phyloP scores from a whole-genome alignment of 208 protist species.

The Jaenimonas drosophilae region DNA sequence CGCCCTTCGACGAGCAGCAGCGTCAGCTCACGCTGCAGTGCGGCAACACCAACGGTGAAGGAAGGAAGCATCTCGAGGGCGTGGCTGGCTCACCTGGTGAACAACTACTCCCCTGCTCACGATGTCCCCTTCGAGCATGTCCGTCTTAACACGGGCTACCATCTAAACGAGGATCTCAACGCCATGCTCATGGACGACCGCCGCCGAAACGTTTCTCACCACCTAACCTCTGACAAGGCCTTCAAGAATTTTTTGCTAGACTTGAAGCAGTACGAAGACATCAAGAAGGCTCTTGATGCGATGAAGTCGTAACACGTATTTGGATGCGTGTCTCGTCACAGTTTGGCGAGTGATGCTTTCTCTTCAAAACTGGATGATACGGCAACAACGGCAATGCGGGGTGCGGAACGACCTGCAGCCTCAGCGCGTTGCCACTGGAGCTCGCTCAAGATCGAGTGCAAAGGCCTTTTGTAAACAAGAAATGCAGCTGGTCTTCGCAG shows the following conservation, averaged over 20 bases:
- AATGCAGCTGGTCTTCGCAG: too few species aligned
- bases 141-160: slow-evolving; percentile 18
- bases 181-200: slow-evolving; percentile 51
- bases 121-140: slow-evolving; percentile 22
- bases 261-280: neutral
- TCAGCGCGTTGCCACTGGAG: too few species aligned
- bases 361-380: too few species aligned
- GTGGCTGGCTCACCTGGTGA: slow-evolving; percentile 29
- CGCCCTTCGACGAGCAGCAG: neutral
- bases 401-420: too few species aligned
- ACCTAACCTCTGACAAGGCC: slow-evolving; percentile 27
- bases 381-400: too few species aligned
- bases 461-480: too few species aligned
- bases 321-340: too few species aligned
- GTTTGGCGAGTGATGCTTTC: too few species aligned
- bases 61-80: slow-evolving; percentile 17
- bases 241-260: slow-evolving; percentile 21
- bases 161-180: slow-evolving; percentile 36
- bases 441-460: too few species aligned
- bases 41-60: slow-evolving; percentile 4
- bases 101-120: slow-evolving; percentile 35
- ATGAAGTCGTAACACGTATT: too few species aligned
- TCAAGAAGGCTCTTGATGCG: too few species aligned
- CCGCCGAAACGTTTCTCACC: slow-evolving; percentile 17
- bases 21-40: neutral